Conservation (phyloP, 1,139 yeast genomes). For the Oligophagozyma castellii region DNA sequence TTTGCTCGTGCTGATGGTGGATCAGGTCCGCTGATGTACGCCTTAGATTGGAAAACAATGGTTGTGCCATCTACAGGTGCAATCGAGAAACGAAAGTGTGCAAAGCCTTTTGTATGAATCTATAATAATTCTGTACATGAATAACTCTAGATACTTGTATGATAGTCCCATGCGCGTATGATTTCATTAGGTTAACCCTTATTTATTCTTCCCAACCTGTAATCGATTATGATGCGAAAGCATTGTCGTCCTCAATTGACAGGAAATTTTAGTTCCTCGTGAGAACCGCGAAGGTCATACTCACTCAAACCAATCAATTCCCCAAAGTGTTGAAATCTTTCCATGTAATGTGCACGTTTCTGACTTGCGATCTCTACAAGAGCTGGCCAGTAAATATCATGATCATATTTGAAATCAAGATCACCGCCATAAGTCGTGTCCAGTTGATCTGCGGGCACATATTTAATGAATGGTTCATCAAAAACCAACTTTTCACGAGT, state of each 20-base stretch:
- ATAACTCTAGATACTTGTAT: background rate
- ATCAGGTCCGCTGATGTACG: conserved; percentile 72
- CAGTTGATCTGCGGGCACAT: conserved; percentile 68
- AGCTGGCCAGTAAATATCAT: conserved; percentile 68
- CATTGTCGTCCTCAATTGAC: conserved; percentile 5
- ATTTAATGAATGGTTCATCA: conserved; percentile 75
- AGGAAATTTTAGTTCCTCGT: conserved; percentile 33
- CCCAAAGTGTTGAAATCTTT: conserved; percentile 56
- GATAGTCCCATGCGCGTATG: background rate
- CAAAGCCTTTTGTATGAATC: conserved; percentile 52
- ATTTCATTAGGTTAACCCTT: background rate
- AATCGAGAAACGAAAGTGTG: conserved; percentile 76
- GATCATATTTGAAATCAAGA: conserved; percentile 71
- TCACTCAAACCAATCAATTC: conserved; percentile 70
- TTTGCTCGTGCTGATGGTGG: conserved; percentile 64
- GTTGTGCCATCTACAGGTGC: conserved; percentile 64
- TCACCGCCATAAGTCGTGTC: conserved; percentile 77
- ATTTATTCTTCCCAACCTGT: conserved; percentile 1
- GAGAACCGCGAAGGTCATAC: conserved; percentile 53
- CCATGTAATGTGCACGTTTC: conserved; percentile 42
- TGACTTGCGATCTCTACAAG: conserved; percentile 43
- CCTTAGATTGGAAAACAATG: conserved; percentile 96
- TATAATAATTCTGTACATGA: conserved; percentile 1
- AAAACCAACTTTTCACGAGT: conserved; percentile 85
- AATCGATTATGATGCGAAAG: conserved; percentile 1